Percentiles rank a stretch among this genome's conserved stretches.
Conservation (phyloP, 2,329 filamentous ascomycete genomes). For the Cadophora malorum region DNA sequence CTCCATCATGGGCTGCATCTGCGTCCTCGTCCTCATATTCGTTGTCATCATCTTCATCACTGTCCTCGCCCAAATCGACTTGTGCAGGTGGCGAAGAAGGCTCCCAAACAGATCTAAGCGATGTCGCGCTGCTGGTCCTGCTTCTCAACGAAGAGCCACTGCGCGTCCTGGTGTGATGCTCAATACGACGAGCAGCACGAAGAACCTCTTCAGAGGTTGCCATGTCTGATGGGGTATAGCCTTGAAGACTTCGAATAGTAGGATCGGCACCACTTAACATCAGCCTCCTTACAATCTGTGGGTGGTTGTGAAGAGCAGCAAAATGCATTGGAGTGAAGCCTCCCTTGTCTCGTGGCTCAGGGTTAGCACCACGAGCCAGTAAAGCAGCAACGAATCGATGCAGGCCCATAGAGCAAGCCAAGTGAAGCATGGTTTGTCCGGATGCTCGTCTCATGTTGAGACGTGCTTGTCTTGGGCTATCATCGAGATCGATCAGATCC, state of each 20-base stretch:
- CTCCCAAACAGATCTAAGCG: conserved; percentile 72
- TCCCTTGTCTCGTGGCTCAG: conserved; percentile 75
- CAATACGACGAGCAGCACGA: conserved; percentile 66
- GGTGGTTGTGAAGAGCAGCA: conserved; percentile 76
- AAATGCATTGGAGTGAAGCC: conserved; percentile 85
- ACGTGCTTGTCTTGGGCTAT: conserved; percentile 70
- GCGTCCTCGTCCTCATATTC: conserved; percentile 46
- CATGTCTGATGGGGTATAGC: conserved; percentile 74
- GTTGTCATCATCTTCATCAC: conserved; percentile 50
- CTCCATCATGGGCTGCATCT: conserved; percentile 40
- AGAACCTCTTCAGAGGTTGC: conserved; percentile 69
- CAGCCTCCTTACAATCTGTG: conserved; percentile 77
- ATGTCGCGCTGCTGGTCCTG: conserved; percentile 70
- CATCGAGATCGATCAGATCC: conserved; percentile 80
- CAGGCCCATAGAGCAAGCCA: conserved; percentile 77
- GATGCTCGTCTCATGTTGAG: conserved; percentile 70
- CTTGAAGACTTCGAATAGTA: conserved; percentile 70
- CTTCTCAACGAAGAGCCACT: conserved; percentile 67
- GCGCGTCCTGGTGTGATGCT: conserved; percentile 68
- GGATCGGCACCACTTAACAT: conserved; percentile 77
- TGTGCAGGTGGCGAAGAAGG: conserved; percentile 52
- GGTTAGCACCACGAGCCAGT: conserved; percentile 77
- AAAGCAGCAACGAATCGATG: conserved; percentile 78
- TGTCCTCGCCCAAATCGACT: conserved; percentile 48
- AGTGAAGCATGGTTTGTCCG: conserved; percentile 82